Evolutionary conservation across 164 flowering plant genomes (phyloP).

Genomic region (Kingdonia uniflora): DNA sequence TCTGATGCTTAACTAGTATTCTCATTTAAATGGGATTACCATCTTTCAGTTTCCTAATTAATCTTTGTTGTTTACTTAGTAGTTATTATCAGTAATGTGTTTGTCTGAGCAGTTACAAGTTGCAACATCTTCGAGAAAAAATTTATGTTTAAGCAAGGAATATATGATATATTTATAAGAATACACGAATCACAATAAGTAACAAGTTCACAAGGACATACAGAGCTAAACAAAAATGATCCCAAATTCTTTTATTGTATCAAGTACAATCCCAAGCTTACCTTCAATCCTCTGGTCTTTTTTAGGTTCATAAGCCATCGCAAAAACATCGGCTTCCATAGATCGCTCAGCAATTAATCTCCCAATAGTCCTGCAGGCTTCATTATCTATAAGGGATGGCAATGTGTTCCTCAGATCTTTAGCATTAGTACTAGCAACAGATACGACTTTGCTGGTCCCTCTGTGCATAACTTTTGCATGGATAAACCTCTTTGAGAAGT

Average conservation of each 20-base stretch:
- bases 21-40: too few relatives aligned
- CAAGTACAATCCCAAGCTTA: slow-evolving; percentile 68
- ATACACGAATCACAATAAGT: too few relatives aligned
- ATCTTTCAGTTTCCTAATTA: too few relatives aligned
- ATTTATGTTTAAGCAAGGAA: too few relatives aligned
- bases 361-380: slow-evolving; percentile 74
- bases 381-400: slow-evolving; percentile 62
- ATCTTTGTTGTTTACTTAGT: too few relatives aligned
- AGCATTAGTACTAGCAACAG: slow-evolving; percentile 87
- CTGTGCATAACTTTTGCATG: slow-evolving; percentile 96
- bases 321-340: slow-evolving; percentile 88
- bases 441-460: slow-evolving; percentile 86
- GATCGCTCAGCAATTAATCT: slow-evolving; percentile 80
- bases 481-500: slow-evolving; percentile 77
- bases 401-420: slow-evolving; percentile 73
- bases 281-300: slow-evolving; percentile 76
- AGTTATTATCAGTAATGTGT: too few relatives aligned
- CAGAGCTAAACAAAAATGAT: slow-evolving; percentile 49
- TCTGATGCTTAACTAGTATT: too few relatives aligned
- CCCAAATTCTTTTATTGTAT: slow-evolving; percentile 81
- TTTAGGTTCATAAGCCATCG: slow-evolving; percentile 71
- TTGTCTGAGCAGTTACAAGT: too few relatives aligned
- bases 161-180: too few relatives aligned
- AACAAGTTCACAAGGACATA: too few relatives aligned
- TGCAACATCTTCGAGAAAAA: too few relatives aligned